Evolutionary conservation across 345 rosid genomes (phyloP).

Genomic region (Salix exigua): DNA sequence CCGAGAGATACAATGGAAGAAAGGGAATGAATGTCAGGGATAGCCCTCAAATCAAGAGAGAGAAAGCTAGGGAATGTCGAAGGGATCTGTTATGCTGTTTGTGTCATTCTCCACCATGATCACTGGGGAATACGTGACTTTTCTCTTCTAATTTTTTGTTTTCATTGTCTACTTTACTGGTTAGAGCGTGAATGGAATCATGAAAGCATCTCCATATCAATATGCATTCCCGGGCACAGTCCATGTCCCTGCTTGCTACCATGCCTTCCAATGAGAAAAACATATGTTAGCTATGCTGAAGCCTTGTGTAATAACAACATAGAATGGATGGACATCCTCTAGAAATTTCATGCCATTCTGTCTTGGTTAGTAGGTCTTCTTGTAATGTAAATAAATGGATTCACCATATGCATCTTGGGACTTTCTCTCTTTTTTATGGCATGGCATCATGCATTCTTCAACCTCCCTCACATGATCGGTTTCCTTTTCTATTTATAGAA

Average conservation of each 20-base stretch:
- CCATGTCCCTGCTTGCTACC: background rate
- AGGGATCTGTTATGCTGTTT: background rate
- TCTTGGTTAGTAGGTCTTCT: too few relatives aligned
- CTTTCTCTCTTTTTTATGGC: too few relatives aligned
- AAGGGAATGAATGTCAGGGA: slow-evolving; percentile 48
- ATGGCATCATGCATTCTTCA: background rate
- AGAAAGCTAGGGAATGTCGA: slow-evolving; percentile 60
- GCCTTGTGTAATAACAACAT: background rate
- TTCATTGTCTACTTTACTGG: background rate
- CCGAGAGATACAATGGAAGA: slow-evolving; percentile 23
- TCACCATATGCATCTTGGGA: too few relatives aligned
- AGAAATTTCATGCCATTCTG: too few relatives aligned
- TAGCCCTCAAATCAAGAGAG: slow-evolving; percentile 74
- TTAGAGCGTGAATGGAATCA: background rate
- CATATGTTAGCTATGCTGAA: background rate
- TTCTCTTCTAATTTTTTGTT: background rate
- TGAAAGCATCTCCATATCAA: background rate
- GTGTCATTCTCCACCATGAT: background rate
- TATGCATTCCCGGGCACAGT: background rate
- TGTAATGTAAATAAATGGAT: too few relatives aligned
- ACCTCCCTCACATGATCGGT: background rate
- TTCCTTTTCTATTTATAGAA: slow-evolving; percentile 41
- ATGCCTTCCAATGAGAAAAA: background rate
- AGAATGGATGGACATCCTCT: background rate
- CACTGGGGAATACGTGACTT: background rate